Conservation (phyloP, 2,329 filamentous ascomycete species). For the Coniochaeta prunicola region DNA sequence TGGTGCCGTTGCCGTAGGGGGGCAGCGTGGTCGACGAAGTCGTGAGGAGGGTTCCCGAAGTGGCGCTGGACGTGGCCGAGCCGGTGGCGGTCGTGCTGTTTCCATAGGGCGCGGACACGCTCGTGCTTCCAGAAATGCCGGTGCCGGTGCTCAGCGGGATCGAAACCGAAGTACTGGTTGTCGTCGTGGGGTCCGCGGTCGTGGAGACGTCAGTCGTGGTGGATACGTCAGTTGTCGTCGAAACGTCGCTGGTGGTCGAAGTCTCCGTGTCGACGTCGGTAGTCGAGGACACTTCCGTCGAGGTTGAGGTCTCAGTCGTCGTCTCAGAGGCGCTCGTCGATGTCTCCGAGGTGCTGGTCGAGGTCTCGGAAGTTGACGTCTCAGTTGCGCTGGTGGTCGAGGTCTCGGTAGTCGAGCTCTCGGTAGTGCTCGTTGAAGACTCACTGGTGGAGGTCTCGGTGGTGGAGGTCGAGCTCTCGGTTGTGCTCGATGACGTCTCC, state of each 20-base stretch:
- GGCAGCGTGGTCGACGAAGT: neutral
- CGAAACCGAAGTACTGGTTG: neutral
- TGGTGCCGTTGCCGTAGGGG: neutral
- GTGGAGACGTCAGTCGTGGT: neutral
- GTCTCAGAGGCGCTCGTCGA: neutral
- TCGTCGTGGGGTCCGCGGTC: neutral
- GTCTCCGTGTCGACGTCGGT: neutral
- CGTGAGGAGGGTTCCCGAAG: neutral
- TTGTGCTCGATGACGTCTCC: neutral
- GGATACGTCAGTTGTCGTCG: neutral
- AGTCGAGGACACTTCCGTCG: neutral
- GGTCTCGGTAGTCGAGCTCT: too few relatives aligned
- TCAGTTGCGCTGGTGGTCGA: neutral
- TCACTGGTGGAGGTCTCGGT: neutral
- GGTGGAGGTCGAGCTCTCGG: neutral
- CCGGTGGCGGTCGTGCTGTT: neutral
- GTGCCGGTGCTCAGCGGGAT: neutral
- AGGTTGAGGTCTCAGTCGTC: neutral
- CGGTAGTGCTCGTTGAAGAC: too few relatives aligned
- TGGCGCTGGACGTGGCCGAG: neutral
- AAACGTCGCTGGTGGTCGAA: neutral
- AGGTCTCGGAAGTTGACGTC: neutral
- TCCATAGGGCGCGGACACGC: neutral
- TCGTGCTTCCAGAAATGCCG: neutral
- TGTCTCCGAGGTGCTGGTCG: neutral